Conservation (phyloP, 2,329 filamentous ascomycete species). For the Aspergillus texensis region DNA sequence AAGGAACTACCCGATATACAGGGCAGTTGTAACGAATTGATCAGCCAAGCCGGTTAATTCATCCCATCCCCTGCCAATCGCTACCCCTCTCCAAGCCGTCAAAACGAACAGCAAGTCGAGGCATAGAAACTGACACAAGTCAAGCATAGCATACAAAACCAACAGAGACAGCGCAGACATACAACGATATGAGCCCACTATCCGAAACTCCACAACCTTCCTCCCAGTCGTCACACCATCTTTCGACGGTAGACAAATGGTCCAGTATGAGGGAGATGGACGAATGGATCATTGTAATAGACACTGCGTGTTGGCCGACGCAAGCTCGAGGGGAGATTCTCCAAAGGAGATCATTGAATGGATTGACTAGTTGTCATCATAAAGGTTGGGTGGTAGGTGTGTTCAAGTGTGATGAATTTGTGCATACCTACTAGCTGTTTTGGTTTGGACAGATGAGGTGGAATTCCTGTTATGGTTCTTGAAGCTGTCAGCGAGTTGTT, state of each 20-base stretch:
- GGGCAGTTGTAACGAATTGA: constrained; percentile 15
- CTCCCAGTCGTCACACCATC: constrained; percentile 33
- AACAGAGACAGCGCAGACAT: constrained; percentile 22
- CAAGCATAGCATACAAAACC: constrained; percentile 32
- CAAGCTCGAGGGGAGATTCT: constrained; percentile 42
- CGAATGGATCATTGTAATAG: constrained; percentile 29
- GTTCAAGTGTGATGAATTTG: constrained; percentile 12
- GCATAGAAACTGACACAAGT: constrained; percentile 37
- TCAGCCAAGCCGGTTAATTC: constrained; percentile 49
- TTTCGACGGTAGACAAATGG: constrained; percentile 28
- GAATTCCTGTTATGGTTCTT: constrained; percentile 15
- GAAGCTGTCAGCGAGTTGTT: constrained; percentile 19
- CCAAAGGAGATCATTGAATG: constrained; percentile 59
- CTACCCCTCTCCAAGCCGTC: constrained; percentile 32
- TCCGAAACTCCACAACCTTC: constrained; percentile 48
- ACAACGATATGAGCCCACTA: constrained; percentile 29
- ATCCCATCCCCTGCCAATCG: constrained; percentile 45
- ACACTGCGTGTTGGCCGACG: constrained; percentile 21
- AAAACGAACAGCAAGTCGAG: constrained; percentile 41
- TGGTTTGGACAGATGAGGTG: not conserved
- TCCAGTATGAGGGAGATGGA: constrained; percentile 50
- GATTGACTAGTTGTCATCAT: constrained; percentile 66
- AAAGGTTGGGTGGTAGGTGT: constrained; percentile 21
- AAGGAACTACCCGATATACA: constrained; percentile 3
- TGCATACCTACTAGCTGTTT: constrained; percentile 26